Evolutionary conservation across 768 basidiomycete genomes (phyloP).

Genomic region (Serendipita sp.): DNA sequence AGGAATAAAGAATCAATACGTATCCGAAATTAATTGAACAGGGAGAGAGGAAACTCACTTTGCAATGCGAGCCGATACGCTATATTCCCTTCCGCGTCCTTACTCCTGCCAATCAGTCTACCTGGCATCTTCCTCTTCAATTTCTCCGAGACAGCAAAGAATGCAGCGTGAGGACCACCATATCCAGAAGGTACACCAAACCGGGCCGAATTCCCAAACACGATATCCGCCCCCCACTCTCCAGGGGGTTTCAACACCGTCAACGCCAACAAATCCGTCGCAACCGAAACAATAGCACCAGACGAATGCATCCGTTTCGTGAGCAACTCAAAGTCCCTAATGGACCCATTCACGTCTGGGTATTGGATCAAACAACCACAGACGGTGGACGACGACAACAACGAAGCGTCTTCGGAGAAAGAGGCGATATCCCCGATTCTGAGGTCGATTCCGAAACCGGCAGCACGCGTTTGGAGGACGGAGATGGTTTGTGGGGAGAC

Average conservation of each 20-base stretch:
- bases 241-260: slow-evolving; percentile 90
- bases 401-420: slow-evolving; percentile 32
- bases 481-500: slow-evolving; percentile 82
- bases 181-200: slow-evolving; percentile 97
- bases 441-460: slow-evolving; percentile 83
- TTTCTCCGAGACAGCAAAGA: slow-evolving; percentile 85
- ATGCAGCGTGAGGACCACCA: slow-evolving; percentile 93
- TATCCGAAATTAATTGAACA: background rate
- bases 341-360: slow-evolving; percentile 73
- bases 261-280: slow-evolving; percentile 84
- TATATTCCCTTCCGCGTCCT: slow-evolving; percentile 65
- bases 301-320: slow-evolving; percentile 51
- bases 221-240: slow-evolving; percentile 97
- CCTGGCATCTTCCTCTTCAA: slow-evolving; percentile 99
- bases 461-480: slow-evolving; percentile 79
- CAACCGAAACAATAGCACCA: slow-evolving; percentile 72
- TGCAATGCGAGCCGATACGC: slow-evolving; percentile 90
- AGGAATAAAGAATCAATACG: background rate
- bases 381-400: slow-evolving; percentile 36
- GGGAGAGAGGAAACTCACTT: slow-evolving; percentile 37
- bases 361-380: slow-evolving; percentile 90
- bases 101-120: slow-evolving; percentile 78
- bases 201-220: slow-evolving; percentile 84
- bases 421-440: slow-evolving; percentile 45
- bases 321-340: slow-evolving; percentile 56